Base-by-base conservation (phyloP, 768 basidiomycete species). In the Serendipita indica region DNA sequence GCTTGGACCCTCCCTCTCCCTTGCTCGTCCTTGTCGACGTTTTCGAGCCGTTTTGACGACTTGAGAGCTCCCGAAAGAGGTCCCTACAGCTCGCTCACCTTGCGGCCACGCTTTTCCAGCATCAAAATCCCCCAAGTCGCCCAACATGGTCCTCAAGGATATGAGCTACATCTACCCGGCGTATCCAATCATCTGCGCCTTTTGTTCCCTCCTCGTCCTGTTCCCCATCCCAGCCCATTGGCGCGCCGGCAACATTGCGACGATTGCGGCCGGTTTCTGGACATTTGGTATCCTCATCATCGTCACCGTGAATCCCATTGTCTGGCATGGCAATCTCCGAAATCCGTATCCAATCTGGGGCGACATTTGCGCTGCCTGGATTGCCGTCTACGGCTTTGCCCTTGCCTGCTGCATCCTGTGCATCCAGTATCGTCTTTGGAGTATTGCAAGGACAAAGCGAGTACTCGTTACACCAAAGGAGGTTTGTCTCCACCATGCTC, bases 21-120 rank as follows among this genome's bases (percentile, higher is more conserved):
- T 28, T 73, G 69, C 34, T 85, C 76, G 72, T 96, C 93, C 63
- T 75, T 76, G 64, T 73, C 72, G 62, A 93, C 84, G 37, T 83
- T 78, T 61, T 75, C 64, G 37, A 97, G 69, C 35, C 35, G 35
- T 18, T 39, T 12, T 2, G 18, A n/a, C 35, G 35, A n/a, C 16
- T 25, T 43, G 5, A n/a, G 41, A 43, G 18, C 18, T 43, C 41
- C 41, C 27, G 18, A 25, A 43, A n/a, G 2, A 39, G 18, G 41
- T 43, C 2, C 41, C 7, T n/a, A n/a, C n/a, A n/a, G n/a, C n/a
- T n/a, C n/a, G n/a, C n/a, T n/a, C n/a, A n/a, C n/a, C n/a, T n/a
- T n/a, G n/a, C n/a, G n/a, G n/a, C n/a, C n/a, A n/a, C n/a, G n/a
- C n/a, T n/a, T n/a, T n/a, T n/a, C n/a, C n/a, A n/a, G n/a, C n/a